Percentiles rank a stretch among this genome's conserved stretches.
Evolutionary conservation across 441 rosid genomes (phyloP).

Genomic region (Rhodomyrtus psidioides): DNA sequence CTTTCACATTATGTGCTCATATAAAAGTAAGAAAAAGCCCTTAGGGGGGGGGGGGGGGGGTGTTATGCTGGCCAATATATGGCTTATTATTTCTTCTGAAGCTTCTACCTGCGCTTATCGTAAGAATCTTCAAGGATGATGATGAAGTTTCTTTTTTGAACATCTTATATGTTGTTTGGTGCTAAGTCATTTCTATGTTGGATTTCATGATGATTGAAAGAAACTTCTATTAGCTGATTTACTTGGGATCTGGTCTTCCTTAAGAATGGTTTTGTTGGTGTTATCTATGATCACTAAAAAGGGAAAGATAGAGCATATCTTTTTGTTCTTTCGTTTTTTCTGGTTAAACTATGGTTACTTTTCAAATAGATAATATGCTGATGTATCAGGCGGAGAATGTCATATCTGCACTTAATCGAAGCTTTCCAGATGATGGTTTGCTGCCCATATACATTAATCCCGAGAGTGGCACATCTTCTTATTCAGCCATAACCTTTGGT

Average conservation of each 20-base stretch:
- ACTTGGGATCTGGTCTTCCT: background rate
- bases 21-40: background rate
- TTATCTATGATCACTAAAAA: background rate
- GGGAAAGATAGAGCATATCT: background rate
- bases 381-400: constrained; percentile 70
- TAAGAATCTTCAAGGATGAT: background rate
- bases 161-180: background rate
- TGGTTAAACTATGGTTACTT: background rate
- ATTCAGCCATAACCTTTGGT: constrained; percentile 83
- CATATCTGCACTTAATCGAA: constrained; percentile 53
- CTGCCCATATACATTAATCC: constrained; percentile 90
- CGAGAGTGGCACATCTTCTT: constrained; percentile 44
- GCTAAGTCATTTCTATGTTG: background rate
- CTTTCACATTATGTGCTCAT: background rate
- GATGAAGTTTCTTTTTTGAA: background rate
- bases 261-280: background rate
- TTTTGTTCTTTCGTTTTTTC: background rate
- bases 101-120: background rate
- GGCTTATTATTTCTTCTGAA: background rate
- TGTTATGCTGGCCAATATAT: background rate
- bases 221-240: constrained; percentile 3
- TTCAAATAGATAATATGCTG: background rate
- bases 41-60: background rate
- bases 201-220: background rate
- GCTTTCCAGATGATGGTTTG: constrained; percentile 83